phyloP scores from a whole-genome alignment of 352 stramenopile species.

The Globisporangium nunn region DNA sequence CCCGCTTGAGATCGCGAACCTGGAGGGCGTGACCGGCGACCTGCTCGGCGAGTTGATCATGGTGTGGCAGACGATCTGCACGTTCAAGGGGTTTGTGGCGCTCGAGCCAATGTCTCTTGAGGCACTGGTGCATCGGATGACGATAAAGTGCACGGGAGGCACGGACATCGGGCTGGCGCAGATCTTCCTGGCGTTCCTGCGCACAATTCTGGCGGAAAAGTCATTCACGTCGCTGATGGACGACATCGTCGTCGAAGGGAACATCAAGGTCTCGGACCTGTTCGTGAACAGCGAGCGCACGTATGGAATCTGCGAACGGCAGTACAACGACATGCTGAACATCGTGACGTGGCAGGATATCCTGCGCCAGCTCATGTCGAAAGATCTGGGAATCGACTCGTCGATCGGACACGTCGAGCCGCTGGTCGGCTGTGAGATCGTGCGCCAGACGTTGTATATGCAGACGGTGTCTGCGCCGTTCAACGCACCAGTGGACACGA shows the following conservation, averaged over 20 bases:
- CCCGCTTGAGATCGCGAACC: constrained; percentile 25
- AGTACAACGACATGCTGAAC: constrained; percentile 66
- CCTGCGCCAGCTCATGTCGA: constrained; percentile 74
- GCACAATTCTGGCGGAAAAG: constrained; percentile 68
- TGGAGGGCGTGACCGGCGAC: constrained; percentile 45
- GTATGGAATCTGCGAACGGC: constrained; percentile 68
- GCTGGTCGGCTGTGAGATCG: constrained; percentile 73
- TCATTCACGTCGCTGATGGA: constrained; percentile 71
- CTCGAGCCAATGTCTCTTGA: constrained; percentile 60
- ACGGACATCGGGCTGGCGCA: constrained; percentile 42
- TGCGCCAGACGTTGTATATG: constrained; percentile 76
- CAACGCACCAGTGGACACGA: constrained; percentile 75
- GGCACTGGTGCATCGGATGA: constrained; percentile 45
- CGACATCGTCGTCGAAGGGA: constrained; percentile 73
- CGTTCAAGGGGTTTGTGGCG: constrained; percentile 63
- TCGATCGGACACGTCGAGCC: constrained; percentile 67
- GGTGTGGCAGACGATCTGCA: constrained; percentile 69
- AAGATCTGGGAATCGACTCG: constrained; percentile 67
- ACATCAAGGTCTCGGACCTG: constrained; percentile 73
- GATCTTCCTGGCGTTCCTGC: constrained; percentile 71
- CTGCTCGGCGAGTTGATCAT: constrained; percentile 74
- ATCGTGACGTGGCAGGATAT: constrained; percentile 83
- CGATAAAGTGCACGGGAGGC: constrained; percentile 29
- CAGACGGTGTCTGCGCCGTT: constrained; percentile 77
- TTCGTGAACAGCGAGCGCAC: constrained; percentile 65